Evolutionary conservation across 1,139 yeast genomes (phyloP), one percentile per base, ranked within the genome.

Genomic region (Keqinozyma sinolaborantium): DNA sequence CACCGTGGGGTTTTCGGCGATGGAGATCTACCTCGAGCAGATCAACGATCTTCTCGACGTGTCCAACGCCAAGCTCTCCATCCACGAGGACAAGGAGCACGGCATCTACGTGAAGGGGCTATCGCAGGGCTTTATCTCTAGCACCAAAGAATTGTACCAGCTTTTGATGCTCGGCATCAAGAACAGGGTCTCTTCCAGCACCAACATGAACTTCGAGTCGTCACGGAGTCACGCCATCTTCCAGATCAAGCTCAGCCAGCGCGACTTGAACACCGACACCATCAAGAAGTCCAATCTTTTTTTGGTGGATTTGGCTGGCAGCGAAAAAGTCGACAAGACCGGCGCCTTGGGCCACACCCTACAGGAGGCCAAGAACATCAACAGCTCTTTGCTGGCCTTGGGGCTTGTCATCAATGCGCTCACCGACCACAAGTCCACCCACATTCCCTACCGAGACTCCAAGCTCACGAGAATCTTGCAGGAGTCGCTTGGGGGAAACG

Each of bases 401-500:
- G 95, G 95, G 2, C 79, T 81, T 56, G 95, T 87, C 12, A 85
- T 87, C 30, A 79, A 84, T 45, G 75, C 92, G 0, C 66, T 88
- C 32, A 82, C 95, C 0, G 94, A 83, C 45, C 74, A 79, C 3
- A 77, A 71, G 42, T 64, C 79, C 2, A 63, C 76, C 1, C 87
- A 83, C 53, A 63, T 83, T 4, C 95, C 95, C 0, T 86, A 85
- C 47, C 65, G 95, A 38, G 95, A 86, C 47, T 85, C 95, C 0
- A 84, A 84, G 46, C 67, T 88, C 34, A 87, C 97, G 0, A 67
- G 95, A 38, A 79, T 88, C 10, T 59, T 88, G 26, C 95, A 86
- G 53, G 95, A 86, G 47, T 79, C 95, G 0, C 61, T 88, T 16
- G 95, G 95, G 3, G 96, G 96, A 2, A 87, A 88, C 53, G 79